These are phyloP conservation scores for Alternaria novae-zelandiae DNA, from an alignment of 2,329 filamentous ascomycete genomes.

Conservation along the genomic window DNA sequence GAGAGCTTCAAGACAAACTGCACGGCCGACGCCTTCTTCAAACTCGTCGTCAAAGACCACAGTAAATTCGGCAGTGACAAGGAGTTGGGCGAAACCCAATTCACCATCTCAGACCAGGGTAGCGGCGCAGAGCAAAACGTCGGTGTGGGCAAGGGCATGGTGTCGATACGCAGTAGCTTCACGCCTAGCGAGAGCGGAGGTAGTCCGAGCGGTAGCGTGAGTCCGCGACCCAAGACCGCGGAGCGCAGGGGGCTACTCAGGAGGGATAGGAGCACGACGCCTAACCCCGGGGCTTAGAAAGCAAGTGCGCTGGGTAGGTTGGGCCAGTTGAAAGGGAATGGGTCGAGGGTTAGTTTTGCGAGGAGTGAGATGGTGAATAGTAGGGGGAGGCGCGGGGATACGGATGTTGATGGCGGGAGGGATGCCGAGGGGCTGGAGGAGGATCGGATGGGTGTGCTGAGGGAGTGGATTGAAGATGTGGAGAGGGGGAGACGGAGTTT, in stretches of 20 bases:
- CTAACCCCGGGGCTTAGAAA: conserved; percentile 6
- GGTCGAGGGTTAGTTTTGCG: not conserved
- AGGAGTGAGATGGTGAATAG: not conserved
- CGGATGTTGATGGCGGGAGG: not conserved
- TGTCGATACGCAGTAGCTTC: conserved; percentile 78
- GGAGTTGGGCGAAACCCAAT: conserved; percentile 81
- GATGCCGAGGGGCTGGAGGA: not conserved
- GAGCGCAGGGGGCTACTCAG: conserved; percentile 55
- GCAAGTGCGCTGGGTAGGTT: not conserved
- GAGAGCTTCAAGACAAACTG: conserved; percentile 81
- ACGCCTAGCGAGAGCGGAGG: conserved; percentile 52
- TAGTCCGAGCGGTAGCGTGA: conserved; percentile 43
- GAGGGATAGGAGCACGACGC: conserved; percentile 31
- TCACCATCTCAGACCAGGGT: conserved; percentile 85
- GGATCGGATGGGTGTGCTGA: not conserved
- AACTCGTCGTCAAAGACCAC: conserved; percentile 83
- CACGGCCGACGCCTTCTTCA: conserved; percentile 83
- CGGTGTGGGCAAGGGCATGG: conserved; percentile 72
- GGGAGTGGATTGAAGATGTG: conserved; percentile 1
- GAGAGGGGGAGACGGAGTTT: not conserved
- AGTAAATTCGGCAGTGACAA: conserved; percentile 84
- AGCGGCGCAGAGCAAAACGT: conserved; percentile 74
- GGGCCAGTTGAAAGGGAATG: not conserved
- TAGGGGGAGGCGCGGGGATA: not conserved
- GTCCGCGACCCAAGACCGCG: conserved; percentile 15